These are phyloP conservation scores for Metarhizium brunneum DNA, from an alignment of 2,329 filamentous ascomycete species.

Conservation along the genomic window DNA sequence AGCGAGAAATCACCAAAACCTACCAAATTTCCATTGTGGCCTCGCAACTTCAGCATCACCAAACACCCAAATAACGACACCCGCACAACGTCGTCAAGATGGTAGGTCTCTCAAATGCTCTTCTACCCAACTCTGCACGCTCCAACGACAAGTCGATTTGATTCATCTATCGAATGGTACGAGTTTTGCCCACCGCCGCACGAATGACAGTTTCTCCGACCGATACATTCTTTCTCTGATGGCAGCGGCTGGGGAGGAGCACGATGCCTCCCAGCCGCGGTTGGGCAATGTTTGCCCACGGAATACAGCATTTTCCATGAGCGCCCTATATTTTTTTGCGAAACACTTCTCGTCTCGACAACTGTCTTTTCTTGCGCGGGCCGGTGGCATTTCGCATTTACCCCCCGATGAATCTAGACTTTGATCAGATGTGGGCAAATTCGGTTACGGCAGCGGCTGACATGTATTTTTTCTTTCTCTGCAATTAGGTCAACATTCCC, in stretches of 20 bases:
- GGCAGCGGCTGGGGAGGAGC: background rate
- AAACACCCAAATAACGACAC: constrained; percentile 32
- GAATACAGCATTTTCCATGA: no score
- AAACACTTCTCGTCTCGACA: background rate
- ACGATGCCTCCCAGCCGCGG: background rate
- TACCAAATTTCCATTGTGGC: constrained; percentile 27
- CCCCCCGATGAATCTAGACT: background rate
- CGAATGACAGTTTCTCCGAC: constrained; percentile 19
- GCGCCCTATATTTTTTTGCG: background rate
- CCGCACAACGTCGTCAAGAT: constrained; percentile 39
- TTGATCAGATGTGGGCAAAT: background rate
- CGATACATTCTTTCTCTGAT: background rate
- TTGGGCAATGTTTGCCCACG: background rate
- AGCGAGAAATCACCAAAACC: constrained; percentile 34
- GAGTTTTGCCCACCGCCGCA: constrained; percentile 16
- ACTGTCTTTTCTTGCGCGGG: background rate
- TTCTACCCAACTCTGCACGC: constrained; percentile 5
- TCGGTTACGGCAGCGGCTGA: constrained; percentile 1
- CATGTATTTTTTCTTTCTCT: background rate
- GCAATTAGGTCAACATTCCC: constrained; percentile 81
- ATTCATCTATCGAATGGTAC: constrained; percentile 4
- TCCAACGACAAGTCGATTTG: constrained; percentile 2
- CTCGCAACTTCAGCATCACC: constrained; percentile 31
- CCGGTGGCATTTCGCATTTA: background rate
- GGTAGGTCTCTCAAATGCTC: constrained; percentile 25